These are phyloP conservation scores for Cladosporium sp. DNA, from an alignment of 2,329 filamentous ascomycete genomes.

Conservation along the genomic window DNA sequence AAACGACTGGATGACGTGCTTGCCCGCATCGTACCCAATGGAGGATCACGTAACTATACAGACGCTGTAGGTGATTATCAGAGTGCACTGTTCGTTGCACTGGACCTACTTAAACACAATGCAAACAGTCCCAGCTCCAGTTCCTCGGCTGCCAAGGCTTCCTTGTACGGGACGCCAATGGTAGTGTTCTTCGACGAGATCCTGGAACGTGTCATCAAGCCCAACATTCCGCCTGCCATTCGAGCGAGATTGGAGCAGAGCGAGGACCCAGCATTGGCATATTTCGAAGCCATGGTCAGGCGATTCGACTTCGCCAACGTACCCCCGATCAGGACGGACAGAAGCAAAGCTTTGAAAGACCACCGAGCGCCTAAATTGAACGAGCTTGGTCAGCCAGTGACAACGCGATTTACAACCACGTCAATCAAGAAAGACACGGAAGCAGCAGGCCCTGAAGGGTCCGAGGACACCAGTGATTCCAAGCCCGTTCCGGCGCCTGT, in stretches of 20 bases:
- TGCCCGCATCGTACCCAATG: neutral
- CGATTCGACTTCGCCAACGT: constrained; percentile 8
- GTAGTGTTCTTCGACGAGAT: constrained; percentile 7
- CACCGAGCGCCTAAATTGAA: neutral
- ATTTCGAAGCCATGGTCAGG: constrained; percentile 10
- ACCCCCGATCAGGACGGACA: constrained; percentile 8
- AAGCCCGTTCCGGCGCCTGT: neutral
- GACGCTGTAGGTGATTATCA: neutral
- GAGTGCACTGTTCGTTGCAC: constrained; percentile 5
- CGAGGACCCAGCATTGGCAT: constrained; percentile 3
- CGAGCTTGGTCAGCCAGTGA: neutral
- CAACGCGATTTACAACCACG: neutral
- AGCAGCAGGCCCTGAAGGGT: neutral
- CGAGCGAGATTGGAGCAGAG: neutral
- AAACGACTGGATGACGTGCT: constrained; percentile 5
- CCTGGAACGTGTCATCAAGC: constrained; percentile 1
- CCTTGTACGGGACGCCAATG: neutral
- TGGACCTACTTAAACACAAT: constrained; percentile 3
- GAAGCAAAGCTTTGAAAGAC: constrained; percentile 1
- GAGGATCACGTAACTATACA: neutral
- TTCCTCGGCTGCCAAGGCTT: neutral
- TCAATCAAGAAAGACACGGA: neutral
- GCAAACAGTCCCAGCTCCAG: neutral
- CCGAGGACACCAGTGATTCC: neutral
- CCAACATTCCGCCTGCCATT: constrained; percentile 1